A percentile compares a stretch with the other conserved stretches of the same genome.
These are phyloP conservation scores for Lepiota venenata DNA, from an alignment of 768 basidiomycete species.

Conservation along the genomic window DNA sequence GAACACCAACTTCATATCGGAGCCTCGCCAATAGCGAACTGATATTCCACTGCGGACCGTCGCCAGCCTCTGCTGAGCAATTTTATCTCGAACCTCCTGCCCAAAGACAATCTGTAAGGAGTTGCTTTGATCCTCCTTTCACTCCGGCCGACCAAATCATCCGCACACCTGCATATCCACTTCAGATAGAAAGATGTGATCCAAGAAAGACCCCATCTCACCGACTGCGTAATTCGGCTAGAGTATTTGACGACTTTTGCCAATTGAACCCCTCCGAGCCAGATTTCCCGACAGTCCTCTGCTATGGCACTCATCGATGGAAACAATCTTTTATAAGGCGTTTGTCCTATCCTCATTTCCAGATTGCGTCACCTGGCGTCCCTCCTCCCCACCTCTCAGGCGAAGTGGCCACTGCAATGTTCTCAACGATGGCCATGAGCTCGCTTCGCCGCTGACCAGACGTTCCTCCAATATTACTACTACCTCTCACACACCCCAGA, in stretches of 20 bases:
- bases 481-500: slow-evolving; percentile 16
- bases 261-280: background rate
- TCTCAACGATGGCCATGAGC: background rate
- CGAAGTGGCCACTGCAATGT: background rate
- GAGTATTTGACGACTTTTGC: background rate
- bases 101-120: background rate
- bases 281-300: background rate
- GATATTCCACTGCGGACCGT: background rate
- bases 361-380: background rate
- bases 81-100: background rate
- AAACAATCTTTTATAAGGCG: background rate
- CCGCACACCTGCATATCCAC: background rate
- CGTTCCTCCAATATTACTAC: slow-evolving; percentile 29
- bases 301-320: background rate
- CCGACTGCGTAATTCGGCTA: background rate
- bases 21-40: no score
- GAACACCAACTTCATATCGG: no score
- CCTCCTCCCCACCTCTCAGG: background rate
- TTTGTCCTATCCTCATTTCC: background rate
- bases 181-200: background rate
- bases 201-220: background rate
- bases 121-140: background rate
- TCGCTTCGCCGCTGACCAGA: slow-evolving; percentile 13
- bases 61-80: background rate
- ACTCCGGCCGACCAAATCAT: background rate